A percentile compares a stretch with the other conserved stretches of the same genome.
Conservation (phyloP, 352 stramenopile species). For the Phytophthora hibernalis region DNA sequence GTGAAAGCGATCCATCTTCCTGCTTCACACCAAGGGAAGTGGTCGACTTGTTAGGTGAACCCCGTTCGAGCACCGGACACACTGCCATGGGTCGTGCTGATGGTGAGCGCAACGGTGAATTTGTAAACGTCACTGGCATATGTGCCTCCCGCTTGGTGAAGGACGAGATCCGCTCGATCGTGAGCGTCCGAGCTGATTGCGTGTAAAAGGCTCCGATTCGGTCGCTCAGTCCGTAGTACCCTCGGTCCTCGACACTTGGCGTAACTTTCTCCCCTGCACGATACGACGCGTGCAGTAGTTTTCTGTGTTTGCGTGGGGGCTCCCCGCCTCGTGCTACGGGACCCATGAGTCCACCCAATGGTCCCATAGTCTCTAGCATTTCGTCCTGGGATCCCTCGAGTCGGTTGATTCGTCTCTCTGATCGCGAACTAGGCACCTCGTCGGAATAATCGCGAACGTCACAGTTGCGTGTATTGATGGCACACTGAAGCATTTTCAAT, state of each 20-base stretch:
- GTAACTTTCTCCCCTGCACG: conserved; percentile 24
- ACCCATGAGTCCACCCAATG: conserved; percentile 72
- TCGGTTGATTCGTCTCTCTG: conserved; percentile 33
- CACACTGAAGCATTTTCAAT: conserved; percentile 85
- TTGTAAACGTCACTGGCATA: conserved; percentile 49
- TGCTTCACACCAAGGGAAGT: conserved; percentile 11
- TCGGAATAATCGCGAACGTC: conserved; percentile 59
- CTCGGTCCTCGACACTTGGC: conserved; percentile 59
- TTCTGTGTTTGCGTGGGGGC: conserved; percentile 41
- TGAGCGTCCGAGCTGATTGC: conserved; percentile 63
- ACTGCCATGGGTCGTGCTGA: conserved; percentile 51
- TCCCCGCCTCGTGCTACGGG: conserved; percentile 27
- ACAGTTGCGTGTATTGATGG: conserved; percentile 84
- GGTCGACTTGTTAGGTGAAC: conserved; percentile 26
- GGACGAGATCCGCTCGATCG: conserved; percentile 73
- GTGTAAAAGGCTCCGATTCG: conserved; percentile 84
- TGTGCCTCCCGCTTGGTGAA: conserved; percentile 65
- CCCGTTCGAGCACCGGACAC: conserved; percentile 62
- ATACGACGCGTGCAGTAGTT: conserved; percentile 29
- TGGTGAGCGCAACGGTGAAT: conserved; percentile 48
- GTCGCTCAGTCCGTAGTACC: conserved; percentile 85
- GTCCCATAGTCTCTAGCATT: conserved; percentile 74
- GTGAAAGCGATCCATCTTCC: conserved; percentile 9
- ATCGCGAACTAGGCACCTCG: conserved; percentile 34
- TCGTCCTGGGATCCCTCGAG: conserved; percentile 47